Evolutionary conservation across 495 filamentous ascomycete genomes (phyloP).

Genomic region (Penicillium ucsense): DNA sequence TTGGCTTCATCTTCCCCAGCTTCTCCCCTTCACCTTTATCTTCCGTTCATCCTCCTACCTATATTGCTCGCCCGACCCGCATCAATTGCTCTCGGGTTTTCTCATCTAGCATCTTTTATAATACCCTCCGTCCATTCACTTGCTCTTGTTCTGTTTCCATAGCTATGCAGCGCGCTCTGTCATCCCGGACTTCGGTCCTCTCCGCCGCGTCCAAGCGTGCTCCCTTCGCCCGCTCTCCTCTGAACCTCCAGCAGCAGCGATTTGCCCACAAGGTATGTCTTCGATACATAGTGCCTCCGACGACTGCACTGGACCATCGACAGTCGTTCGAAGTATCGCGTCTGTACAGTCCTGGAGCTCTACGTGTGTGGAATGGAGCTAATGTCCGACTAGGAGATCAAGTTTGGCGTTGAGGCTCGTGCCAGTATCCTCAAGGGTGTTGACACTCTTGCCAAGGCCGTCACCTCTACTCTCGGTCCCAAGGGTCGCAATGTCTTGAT

Average conservation of each 20-base stretch:
- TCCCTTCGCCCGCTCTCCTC: conserved; percentile 37
- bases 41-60: conserved; percentile 2
- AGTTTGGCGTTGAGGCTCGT: conserved; percentile 93
- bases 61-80: conserved; percentile 9
- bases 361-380: conserved; percentile 10
- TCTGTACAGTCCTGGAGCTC: conserved; percentile 1
- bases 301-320: neutral
- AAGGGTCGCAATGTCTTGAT: conserved; percentile 98
- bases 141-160: conserved; percentile 15
- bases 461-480: conserved; percentile 91
- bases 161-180: conserved; percentile 65
- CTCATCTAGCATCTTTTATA: conserved; percentile 13
- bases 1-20: conserved; percentile 34
- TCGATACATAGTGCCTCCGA: neutral
- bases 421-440: conserved; percentile 86
- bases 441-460: conserved; percentile 91
- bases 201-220: conserved; percentile 53
- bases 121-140: conserved; percentile 7
- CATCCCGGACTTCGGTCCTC: conserved; percentile 58
- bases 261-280: conserved; percentile 84
- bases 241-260: conserved; percentile 72
- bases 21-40: conserved; percentile 16
- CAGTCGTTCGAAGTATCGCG: too few relatives aligned
- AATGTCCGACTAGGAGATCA: conserved; percentile 63
- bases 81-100: conserved; percentile 16